phyloP scores from a whole-genome alignment of 2,329 filamentous ascomycete genomes.

The Chrysoporthe puriensis region DNA sequence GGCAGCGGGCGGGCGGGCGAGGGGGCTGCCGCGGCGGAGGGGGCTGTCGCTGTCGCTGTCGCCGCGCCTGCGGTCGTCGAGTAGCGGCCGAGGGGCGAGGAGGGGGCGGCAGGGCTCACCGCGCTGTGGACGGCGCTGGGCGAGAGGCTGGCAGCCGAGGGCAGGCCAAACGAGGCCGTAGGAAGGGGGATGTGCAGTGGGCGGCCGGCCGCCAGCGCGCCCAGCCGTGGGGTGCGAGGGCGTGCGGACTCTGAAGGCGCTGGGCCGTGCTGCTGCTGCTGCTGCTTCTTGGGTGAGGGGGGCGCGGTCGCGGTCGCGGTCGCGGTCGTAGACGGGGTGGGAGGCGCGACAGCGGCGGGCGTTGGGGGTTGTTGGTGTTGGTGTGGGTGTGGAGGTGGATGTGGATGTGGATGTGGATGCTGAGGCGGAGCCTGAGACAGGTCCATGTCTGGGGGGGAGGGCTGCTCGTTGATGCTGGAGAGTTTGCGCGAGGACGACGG shows the following conservation, averaged over 20 bases:
- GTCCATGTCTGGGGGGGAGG: constrained; percentile 28
- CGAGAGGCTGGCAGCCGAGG: constrained; percentile 29
- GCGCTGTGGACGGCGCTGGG: constrained; percentile 29
- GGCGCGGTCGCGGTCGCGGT: neutral
- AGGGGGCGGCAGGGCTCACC: constrained; percentile 27
- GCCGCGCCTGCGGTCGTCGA: constrained; percentile 31
- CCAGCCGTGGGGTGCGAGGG: constrained; percentile 22
- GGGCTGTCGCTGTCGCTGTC: too few relatives aligned
- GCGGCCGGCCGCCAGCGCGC: constrained; percentile 11
- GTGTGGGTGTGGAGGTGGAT: neutral
- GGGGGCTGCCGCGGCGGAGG: neutral
- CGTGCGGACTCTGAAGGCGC: constrained; percentile 34
- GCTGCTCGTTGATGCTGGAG: constrained; percentile 41
- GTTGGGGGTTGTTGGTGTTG: constrained; percentile 15
- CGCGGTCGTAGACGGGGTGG: neutral
- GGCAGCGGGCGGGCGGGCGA: constrained; percentile 31
- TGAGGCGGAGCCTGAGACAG: neutral
- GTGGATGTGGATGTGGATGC: neutral
- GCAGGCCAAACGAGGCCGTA: constrained; percentile 20
- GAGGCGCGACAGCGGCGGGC: neutral
- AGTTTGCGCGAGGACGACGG: constrained; percentile 33
- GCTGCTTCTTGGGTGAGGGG: neutral
- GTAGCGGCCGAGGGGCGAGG: constrained; percentile 31
- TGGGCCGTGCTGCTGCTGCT: constrained; percentile 18
- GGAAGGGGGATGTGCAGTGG: constrained; percentile 25